Base-by-base conservation (phyloP, 495 filamentous ascomycete genomes). In the Podospora bellae-mahoneyi region DNA sequence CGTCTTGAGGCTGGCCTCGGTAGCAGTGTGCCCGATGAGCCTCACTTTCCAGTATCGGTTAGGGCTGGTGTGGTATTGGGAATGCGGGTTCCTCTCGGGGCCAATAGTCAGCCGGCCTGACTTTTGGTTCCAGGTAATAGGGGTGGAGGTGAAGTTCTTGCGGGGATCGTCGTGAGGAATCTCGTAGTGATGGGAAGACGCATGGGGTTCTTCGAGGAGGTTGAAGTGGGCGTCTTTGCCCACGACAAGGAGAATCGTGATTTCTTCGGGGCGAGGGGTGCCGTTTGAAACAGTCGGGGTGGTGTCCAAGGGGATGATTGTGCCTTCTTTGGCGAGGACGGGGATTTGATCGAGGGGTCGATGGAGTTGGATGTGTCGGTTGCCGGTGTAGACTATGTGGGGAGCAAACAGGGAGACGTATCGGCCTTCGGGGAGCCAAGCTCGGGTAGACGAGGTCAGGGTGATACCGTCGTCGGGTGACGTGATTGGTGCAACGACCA, bases 401-500 rank as follows among this genome's bases (percentile, higher is more conserved):
- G 78, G 71, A 60, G 68, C 79, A 72, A 85, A 81, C 39, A 88
- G 77, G 74, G 87, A 85, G 16, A 86, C 79, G 64, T 78, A 82
- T 15, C 80, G 77, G 64, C 72, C 72, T 0, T 78, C 75, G 3
- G 86, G 85, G 5, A 88, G 75, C 85, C 85, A 89, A 4, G 77
- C 83, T 28, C 72, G 75, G 1, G 78, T 78, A n/a, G 69, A 71
- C 26, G 73, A 81, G 13, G 81, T 71, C 10, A 75, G 74, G 0
- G 83, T 82, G 32, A 66, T 71, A 2, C 59, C 20, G 71, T 82
- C 76, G 15, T 80, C 72, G 0, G 84, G 84, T 2, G 72, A 65
- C 13, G 82, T 84, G 65, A 88, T 83, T 5, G 86, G 85, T 1
- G 75, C 80, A 0, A 88, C 83, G 4, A 88, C 72, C 19, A 89